Conservation (phyloP, 2,329 filamentous ascomycete species). For the Diaporthe longicolla region DNA sequence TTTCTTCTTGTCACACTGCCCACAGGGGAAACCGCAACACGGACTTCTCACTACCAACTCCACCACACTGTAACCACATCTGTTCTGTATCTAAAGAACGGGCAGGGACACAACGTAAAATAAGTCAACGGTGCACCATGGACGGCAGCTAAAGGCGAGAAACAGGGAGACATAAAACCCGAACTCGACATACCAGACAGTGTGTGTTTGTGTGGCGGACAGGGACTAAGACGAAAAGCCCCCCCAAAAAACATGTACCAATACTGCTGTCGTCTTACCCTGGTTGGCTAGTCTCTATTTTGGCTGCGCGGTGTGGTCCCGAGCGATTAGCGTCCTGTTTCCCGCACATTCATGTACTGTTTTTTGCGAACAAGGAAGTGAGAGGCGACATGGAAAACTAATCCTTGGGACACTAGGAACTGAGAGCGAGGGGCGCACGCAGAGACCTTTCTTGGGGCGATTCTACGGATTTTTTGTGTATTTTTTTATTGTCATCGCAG, state of each 20-base stretch:
- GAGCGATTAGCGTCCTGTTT: constrained; percentile 37
- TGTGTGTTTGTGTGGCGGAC: constrained; percentile 24
- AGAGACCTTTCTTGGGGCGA: neutral
- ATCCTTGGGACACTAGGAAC: constrained; percentile 42
- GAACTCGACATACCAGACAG: constrained; percentile 1
- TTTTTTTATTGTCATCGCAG: neutral
- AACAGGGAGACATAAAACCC: constrained; percentile 42
- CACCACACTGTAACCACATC: constrained; percentile 34
- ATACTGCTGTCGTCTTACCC: constrained; percentile 22
- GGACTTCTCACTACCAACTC: neutral
- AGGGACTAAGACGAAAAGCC: neutral
- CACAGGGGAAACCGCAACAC: constrained; percentile 26
- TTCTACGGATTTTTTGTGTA: neutral
- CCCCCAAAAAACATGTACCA: constrained; percentile 32
- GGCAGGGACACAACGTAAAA: constrained; percentile 43
- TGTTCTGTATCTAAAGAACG: constrained; percentile 43
- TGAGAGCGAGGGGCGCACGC: constrained; percentile 26
- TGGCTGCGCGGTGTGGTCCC: constrained; percentile 37
- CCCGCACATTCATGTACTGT: constrained; percentile 21
- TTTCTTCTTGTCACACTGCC: neutral
- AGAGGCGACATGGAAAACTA: constrained; percentile 38
- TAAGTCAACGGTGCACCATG: constrained; percentile 32
- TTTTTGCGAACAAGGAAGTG: neutral
- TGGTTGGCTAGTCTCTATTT: constrained; percentile 24
- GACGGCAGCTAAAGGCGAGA: constrained; percentile 39